A percentile compares a stretch with the other conserved stretches of the same genome.
Conservation (phyloP, 768 basidiomycete genomes). For the Paxillus involutus region DNA sequence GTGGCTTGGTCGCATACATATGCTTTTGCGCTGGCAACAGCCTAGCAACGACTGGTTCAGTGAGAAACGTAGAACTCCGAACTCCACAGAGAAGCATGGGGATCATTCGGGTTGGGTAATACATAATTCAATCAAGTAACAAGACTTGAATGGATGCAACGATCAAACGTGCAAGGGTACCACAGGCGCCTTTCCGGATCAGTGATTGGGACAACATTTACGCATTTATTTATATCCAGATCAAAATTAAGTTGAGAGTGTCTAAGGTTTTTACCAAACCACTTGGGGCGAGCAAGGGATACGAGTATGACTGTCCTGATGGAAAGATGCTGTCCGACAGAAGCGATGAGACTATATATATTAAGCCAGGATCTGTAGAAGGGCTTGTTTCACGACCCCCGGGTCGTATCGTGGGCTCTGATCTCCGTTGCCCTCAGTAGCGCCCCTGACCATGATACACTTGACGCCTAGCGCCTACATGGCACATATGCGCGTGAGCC, state of each 20-base stretch:
- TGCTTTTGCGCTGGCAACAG: background rate
- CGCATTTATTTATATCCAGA: background rate
- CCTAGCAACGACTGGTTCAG: too few relatives aligned
- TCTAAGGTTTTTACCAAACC: background rate
- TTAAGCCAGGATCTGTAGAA: conserved; percentile 33
- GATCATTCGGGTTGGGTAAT: too few relatives aligned
- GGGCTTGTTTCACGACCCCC: conserved; percentile 41
- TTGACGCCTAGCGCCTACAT: conserved; percentile 57
- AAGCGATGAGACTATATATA: background rate
- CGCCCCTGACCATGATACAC: conserved; percentile 49
- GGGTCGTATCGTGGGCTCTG: conserved; percentile 44
- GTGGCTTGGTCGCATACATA: background rate
- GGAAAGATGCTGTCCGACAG: background rate
- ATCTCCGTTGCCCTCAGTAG: conserved; percentile 15
- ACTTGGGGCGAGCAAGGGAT: background rate
- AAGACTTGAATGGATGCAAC: too few relatives aligned
- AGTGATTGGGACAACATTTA: background rate
- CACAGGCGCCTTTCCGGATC: too few relatives aligned
- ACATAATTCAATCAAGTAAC: too few relatives aligned
- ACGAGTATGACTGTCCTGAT: background rate
- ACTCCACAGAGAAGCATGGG: too few relatives aligned
- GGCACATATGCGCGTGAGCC: conserved; percentile 1
- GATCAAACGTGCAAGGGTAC: too few relatives aligned
- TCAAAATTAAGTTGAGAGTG: background rate
- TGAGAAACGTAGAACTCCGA: background rate